phyloP scores from a whole-genome alignment of 1,284 basidiomycete genomes.

The Trametes versicolor region DNA sequence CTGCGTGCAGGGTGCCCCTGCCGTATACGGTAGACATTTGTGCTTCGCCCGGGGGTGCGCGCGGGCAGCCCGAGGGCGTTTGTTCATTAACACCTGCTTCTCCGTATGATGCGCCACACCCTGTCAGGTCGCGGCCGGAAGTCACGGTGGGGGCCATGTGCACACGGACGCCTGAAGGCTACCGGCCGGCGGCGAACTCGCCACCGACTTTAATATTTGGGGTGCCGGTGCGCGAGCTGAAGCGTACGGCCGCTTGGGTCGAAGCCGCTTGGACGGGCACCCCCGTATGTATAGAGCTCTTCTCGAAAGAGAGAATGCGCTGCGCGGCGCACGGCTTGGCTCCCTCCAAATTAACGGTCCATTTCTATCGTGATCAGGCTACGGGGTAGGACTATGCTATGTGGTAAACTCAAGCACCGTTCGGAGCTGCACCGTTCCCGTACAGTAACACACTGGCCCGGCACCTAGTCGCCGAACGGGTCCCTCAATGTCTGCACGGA shows the following conservation, averaged over 20 bases:
- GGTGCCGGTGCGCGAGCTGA: background rate
- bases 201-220: background rate
- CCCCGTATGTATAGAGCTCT: no score
- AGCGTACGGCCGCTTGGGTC: background rate
- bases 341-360: no score
- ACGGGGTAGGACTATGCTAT: no score
- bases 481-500: background rate
- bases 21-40: background rate
- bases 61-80: background rate
- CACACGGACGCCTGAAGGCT: background rate
- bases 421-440: background rate
- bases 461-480: background rate
- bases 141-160: background rate
- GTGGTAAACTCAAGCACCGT: no score
- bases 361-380: no score
- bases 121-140: background rate
- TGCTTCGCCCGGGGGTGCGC: background rate
- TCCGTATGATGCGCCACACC: slow-evolving; percentile 15
- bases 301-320: no score
- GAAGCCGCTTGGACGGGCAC: background rate
- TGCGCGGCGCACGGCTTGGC: no score
- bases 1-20: background rate
- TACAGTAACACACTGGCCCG: background rate
- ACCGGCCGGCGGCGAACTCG: slow-evolving; percentile 5
- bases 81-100: background rate